Base-by-base conservation (phyloP, 2,329 filamentous ascomycete species). In the Aspergillus ochraceoroseus region DNA sequence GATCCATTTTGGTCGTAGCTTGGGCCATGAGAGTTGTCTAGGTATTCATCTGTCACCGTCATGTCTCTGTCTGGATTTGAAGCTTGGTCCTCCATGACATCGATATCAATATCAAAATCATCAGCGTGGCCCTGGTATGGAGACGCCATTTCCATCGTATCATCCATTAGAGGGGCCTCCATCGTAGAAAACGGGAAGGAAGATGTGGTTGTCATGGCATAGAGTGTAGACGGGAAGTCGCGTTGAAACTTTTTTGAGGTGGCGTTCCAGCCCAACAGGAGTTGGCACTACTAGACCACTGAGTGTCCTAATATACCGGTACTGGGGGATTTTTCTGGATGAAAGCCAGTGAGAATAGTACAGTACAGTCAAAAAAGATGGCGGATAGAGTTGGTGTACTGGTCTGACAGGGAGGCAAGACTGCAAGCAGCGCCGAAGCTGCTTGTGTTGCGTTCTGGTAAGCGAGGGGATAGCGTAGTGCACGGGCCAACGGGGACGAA, bases 31-130 rank as follows among this genome's bases (percentile, higher is more conserved):
- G 51, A 52, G 43, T 49, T 57, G 46, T 52, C 63, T 44, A 53
- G 53, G 43, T 47, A 64, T 14, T 70, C 57, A 50, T 70, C 60
- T 31, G 60, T 57, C 27, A 67, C 64, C 43, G 64, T 66, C 56
- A 67, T 62, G 30, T 63, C 61, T 40, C 66, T 64, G 49, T 82
- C 79, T 51, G 77, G 72, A 33, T 77, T 66, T 38, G 79, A 76
- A 43, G 71, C 68, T 49, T 79, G 73, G 50, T 79, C 74, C 44
- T 81, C 59, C 53, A 67, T 63, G 44, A 73, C 57, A 49, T 79
- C 77, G 45, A 82, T 68, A 49, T 82, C 78, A 45, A 82, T 77
- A 67, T 53, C 74, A 67, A 54, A 81, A 67, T 70, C 70, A 51
- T 76, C 74, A 34, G 67, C 67, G 38, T 64, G 61, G 3, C 61